phyloP scores from a whole-genome alignment of 2,329 filamentous ascomycete genomes.

The Dothistroma septosporum region DNA sequence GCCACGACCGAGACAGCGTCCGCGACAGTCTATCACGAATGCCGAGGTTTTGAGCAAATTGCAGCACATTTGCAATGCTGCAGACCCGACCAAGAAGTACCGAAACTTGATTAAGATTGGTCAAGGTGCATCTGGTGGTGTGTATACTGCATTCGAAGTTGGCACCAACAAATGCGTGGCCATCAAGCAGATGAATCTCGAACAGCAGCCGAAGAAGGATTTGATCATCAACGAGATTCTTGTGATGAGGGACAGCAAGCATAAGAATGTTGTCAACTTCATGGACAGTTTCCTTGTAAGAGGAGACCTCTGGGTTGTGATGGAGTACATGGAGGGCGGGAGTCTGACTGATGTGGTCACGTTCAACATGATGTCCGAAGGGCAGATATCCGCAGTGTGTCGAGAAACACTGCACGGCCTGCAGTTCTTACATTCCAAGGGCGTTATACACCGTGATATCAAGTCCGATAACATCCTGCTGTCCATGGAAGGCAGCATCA shows the following conservation, averaged over 20 bases:
- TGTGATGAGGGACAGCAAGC: constrained; percentile 98
- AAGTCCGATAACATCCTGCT: constrained; percentile 98
- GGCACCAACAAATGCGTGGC: constrained; percentile 84
- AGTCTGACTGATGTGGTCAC: constrained; percentile 97
- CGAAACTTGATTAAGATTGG: constrained; percentile 89
- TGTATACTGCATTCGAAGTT: constrained; percentile 85
- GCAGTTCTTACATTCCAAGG: constrained; percentile 94
- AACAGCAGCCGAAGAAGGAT: constrained; percentile 98
- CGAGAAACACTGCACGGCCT: constrained; percentile 86
- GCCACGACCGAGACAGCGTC: constrained; percentile 69
- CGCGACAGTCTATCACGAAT: constrained; percentile 64
- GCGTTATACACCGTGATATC: constrained; percentile 97
- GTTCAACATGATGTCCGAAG: constrained; percentile 98
- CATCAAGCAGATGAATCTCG: constrained; percentile 99
- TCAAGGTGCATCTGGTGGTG: constrained; percentile 92
- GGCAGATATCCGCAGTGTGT: constrained; percentile 93
- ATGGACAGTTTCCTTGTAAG: constrained; percentile 91
- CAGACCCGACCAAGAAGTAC: constrained; percentile 85
- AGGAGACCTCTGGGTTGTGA: constrained; percentile 95
- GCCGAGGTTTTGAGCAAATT: constrained; percentile 79
- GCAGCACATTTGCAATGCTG: constrained; percentile 83
- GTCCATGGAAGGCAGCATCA: constrained; percentile 91
- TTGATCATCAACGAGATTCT: constrained; percentile 98
- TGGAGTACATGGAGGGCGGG: constrained; percentile 99
- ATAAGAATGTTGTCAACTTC: constrained; percentile 99